Evolutionary conservation across 305 asterid species (phyloP).

Genomic region (Plantago coronopus): DNA sequence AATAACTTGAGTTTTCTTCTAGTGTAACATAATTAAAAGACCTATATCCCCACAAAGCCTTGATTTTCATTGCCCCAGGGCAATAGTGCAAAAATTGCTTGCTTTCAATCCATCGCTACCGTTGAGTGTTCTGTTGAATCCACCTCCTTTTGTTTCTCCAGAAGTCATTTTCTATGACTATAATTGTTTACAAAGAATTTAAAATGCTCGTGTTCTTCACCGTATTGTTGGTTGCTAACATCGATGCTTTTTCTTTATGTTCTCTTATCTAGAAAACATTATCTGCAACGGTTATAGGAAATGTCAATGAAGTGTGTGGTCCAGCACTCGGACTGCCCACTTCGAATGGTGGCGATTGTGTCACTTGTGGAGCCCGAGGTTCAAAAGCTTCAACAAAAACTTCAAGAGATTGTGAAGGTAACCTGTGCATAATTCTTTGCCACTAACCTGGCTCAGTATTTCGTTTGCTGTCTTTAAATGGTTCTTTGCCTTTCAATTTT

Average conservation of each 20-base stretch:
- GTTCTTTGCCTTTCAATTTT: conserved; percentile 16
- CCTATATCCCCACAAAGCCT: no score
- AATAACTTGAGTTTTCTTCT: no score
- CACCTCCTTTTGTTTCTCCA: no score
- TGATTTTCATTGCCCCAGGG: no score
- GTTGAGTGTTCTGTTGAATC: not conserved
- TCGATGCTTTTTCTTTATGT: conserved; percentile 7
- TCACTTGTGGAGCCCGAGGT: conserved; percentile 70
- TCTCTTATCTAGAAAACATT: conserved; percentile 46
- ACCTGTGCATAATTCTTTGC: conserved; percentile 21
- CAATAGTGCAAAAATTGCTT: no score
- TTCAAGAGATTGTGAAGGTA: conserved; percentile 83
- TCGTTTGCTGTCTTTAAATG: conserved; percentile 9
- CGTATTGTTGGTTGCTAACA: not conserved
- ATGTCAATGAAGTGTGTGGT: conserved; percentile 72
- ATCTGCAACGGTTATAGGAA: conserved; percentile 43
- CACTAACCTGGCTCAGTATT: conserved; percentile 21
- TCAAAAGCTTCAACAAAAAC: conserved; percentile 51
- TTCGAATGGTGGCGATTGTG: conserved; percentile 45
- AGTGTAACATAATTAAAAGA: no score
- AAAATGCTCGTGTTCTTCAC: not conserved
- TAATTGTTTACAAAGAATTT: conserved; percentile 1
- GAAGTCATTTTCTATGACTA: no score
- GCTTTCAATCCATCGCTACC: not conserved
- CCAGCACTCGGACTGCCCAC: conserved; percentile 82